Conservation (phyloP, 2,329 filamentous ascomycete species). For the Ophiosphaerella narmari region DNA sequence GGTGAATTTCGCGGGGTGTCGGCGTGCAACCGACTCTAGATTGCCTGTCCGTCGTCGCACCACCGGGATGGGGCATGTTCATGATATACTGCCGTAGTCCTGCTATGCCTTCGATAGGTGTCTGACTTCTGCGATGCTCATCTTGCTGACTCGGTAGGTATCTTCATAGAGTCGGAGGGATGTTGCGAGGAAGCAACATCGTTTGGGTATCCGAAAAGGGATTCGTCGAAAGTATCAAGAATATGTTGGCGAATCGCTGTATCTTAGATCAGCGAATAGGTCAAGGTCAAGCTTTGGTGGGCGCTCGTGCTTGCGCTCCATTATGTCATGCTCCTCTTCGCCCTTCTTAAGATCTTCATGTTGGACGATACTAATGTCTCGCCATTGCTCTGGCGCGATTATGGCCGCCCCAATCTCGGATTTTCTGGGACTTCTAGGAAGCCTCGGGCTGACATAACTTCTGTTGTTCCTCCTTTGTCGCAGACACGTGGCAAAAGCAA, state of each 20-base stretch:
- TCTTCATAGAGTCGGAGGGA: slow-evolving; percentile 51
- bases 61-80: too few species aligned
- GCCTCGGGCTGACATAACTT: slow-evolving; percentile 25
- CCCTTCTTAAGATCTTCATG: slow-evolving; percentile 47
- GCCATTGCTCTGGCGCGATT: slow-evolving; percentile 33
- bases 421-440: slow-evolving; percentile 36
- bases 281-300: slow-evolving; percentile 47
- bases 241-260: slow-evolving; percentile 46
- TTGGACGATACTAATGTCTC: slow-evolving; percentile 12
- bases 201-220: slow-evolving; percentile 43
- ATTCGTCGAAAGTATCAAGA: slow-evolving; percentile 45
- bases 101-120: slow-evolving; percentile 35
- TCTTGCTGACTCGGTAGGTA: slow-evolving; percentile 47
- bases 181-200: slow-evolving; percentile 43
- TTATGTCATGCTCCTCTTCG: slow-evolving; percentile 23
- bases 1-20: slow-evolving; percentile 29
- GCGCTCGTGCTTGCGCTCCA: slow-evolving; percentile 33
- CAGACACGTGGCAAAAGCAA: slow-evolving; percentile 23
- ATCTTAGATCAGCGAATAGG: slow-evolving; percentile 29
- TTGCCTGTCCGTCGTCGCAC: too few species aligned
- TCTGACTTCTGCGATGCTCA: slow-evolving; percentile 39
- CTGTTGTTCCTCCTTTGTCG: slow-evolving; percentile 30
- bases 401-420: slow-evolving; percentile 50
- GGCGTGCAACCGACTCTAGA: slow-evolving; percentile 24
- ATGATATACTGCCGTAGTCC: slow-evolving; percentile 30